A percentile compares a stretch with the other conserved stretches of the same genome.
Evolutionary conservation across 441 rosid species (phyloP).

Genomic region (Gossypium trilobum): DNA sequence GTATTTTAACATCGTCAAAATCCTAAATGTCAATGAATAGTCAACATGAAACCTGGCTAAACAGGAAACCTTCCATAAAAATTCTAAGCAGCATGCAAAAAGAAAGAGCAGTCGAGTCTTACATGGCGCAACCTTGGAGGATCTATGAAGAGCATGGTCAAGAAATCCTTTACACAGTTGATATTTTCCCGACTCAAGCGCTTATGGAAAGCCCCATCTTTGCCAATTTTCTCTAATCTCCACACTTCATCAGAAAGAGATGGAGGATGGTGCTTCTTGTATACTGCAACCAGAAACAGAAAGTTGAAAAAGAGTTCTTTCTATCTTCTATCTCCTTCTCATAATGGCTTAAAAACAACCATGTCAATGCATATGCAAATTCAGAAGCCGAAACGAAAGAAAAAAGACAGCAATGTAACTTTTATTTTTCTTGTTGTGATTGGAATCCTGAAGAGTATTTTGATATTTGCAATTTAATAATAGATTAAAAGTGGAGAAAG

Average conservation of each 20-base stretch:
- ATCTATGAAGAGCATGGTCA: constrained; percentile 50
- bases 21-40: not conserved
- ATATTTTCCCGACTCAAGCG: constrained; percentile 58
- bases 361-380: not conserved
- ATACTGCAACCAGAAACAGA: constrained; percentile 48
- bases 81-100: not conserved
- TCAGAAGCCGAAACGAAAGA: not conserved
- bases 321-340: not conserved
- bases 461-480: not conserved
- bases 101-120: constrained; percentile 21
- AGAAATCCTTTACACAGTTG: constrained; percentile 66
- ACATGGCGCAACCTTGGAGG: constrained; percentile 74
- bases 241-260: constrained; percentile 73
- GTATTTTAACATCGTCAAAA: not conserved
- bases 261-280: constrained; percentile 93
- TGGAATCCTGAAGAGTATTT: not conserved
- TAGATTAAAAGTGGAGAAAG: not conserved
- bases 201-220: constrained; percentile 96
- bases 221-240: constrained; percentile 96
- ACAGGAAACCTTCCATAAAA: not conserved
- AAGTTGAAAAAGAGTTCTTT: constrained; percentile 1
- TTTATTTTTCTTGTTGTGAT: not conserved
- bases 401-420: not conserved
- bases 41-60: not conserved
- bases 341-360: not conserved